A percentile compares a stretch with the other conserved stretches of the same genome.
These are phyloP conservation scores for Penicillium verrucosum DNA, from an alignment of 2,329 filamentous ascomycete genomes.

Conservation along the genomic window DNA sequence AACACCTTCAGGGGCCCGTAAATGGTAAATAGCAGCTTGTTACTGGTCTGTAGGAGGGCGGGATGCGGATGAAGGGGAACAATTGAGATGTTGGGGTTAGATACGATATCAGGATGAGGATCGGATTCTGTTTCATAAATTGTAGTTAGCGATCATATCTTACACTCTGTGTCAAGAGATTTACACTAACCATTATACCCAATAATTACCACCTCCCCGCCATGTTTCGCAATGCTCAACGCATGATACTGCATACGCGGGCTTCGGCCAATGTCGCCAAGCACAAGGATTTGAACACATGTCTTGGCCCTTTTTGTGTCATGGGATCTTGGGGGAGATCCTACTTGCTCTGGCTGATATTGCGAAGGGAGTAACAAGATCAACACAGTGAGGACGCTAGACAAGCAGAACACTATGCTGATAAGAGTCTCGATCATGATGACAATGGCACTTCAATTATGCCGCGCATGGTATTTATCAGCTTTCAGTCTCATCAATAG, in stretches of 20 bases:
- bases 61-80: conserved; percentile 69
- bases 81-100: conserved; percentile 67
- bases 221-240: conserved; percentile 80
- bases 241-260: conserved; percentile 99
- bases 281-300: conserved; percentile 77
- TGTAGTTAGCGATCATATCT: conserved; percentile 5
- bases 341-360: conserved; percentile 39
- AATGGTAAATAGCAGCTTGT: conserved; percentile 70
- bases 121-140: conserved; percentile 61
- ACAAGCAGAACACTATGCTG: conserved; percentile 43
- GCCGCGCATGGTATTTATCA: neutral
- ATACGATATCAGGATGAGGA: conserved; percentile 71
- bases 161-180: neutral
- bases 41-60: conserved; percentile 61
- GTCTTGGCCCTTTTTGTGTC: conserved; percentile 32
- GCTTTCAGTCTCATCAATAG: neutral
- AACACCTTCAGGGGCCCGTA: conserved; percentile 80
- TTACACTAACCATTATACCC: conserved; percentile 70
- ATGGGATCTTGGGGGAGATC: conserved; percentile 16
- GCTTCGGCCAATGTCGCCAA: conserved; percentile 92
- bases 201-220: conserved; percentile 76
- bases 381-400: conserved; percentile 49
- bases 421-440: conserved; percentile 38
- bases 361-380: conserved; percentile 53
- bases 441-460: neutral